A percentile compares a stretch with the other conserved stretches of the same genome.
phyloP scores from a whole-genome alignment of 2,329 filamentous ascomycete genomes.

The Sordariomycetes sp. region DNA sequence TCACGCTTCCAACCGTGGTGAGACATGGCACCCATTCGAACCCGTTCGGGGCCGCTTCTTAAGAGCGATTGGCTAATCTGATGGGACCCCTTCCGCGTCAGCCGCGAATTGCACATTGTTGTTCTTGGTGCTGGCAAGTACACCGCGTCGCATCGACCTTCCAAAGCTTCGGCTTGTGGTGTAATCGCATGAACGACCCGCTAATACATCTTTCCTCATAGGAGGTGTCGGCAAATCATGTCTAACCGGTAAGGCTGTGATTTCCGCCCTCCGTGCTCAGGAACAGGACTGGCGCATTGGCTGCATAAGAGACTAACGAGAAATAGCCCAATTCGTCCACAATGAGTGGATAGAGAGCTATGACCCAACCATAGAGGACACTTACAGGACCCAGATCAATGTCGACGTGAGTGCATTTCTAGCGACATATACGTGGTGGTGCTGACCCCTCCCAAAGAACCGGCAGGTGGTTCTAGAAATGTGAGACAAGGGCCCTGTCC shows the following conservation, averaged over 20 bases:
- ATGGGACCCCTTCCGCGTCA: slow-evolving; percentile 16
- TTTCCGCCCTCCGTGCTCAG: neutral
- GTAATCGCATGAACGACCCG: neutral
- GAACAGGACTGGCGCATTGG: neutral
- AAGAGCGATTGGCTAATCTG: neutral
- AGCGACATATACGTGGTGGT: neutral
- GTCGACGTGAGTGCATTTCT: slow-evolving; percentile 63
- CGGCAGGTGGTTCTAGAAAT: slow-evolving; percentile 86
- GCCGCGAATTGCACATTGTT: slow-evolving; percentile 73
- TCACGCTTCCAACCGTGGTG: slow-evolving; percentile 1
- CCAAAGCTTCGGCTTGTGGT: slow-evolving; percentile 7
- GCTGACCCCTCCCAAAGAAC: slow-evolving; percentile 40
- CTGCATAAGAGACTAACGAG: slow-evolving; percentile 15
- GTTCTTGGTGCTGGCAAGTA: slow-evolving; percentile 66
- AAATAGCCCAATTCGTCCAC: slow-evolving; percentile 77
- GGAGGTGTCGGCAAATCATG: slow-evolving; percentile 9
- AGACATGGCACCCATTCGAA: neutral
- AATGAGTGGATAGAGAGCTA: slow-evolving; percentile 91
- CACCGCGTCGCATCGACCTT: slow-evolving; percentile 7
- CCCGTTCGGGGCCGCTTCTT: neutral
- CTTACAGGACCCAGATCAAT: slow-evolving; percentile 63
- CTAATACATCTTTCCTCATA: slow-evolving; percentile 6
- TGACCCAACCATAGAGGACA: slow-evolving; percentile 70
- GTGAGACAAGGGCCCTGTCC: slow-evolving; percentile 29
- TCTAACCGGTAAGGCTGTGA: slow-evolving; percentile 9